These are phyloP conservation scores for Labyrinthula sp. DNA, from an alignment of 352 stramenopile species.

Conservation along the genomic window DNA sequence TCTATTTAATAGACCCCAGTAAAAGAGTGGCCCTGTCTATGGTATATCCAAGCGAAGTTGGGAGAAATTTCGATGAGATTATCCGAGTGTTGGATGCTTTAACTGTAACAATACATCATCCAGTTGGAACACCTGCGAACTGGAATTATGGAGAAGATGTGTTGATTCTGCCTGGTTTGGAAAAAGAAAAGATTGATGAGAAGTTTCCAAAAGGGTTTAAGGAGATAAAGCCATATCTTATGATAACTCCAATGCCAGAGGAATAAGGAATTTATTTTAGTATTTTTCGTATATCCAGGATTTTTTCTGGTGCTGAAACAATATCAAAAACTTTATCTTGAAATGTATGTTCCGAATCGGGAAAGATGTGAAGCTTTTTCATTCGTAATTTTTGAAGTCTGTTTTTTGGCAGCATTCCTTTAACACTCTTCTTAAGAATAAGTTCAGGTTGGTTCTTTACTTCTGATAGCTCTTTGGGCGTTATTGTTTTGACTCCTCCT, in stretches of 20 bases:
- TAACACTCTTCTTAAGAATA: slow-evolving; percentile 78
- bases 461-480: slow-evolving; percentile 72
- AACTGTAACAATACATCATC: slow-evolving; percentile 27
- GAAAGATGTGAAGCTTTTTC: slow-evolving; percentile 46
- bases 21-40: slow-evolving; percentile 20
- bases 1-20: slow-evolving; percentile 32
- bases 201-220: slow-evolving; percentile 42
- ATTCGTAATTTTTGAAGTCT: slow-evolving; percentile 71
- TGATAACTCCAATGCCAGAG: slow-evolving; percentile 38
- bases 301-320: no score
- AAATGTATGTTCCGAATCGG: slow-evolving; percentile 12
- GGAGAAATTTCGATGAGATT: slow-evolving; percentile 25
- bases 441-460: slow-evolving; percentile 63
- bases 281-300: no score
- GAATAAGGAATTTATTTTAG: no score
- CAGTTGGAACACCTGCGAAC: slow-evolving; percentile 41
- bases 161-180: slow-evolving; percentile 26
- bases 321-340: slow-evolving; percentile 11
- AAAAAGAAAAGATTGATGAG: slow-evolving; percentile 13
- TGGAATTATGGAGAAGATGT: slow-evolving; percentile 40
- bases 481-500: slow-evolving; percentile 78
- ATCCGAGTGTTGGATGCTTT: slow-evolving; percentile 15
- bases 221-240: slow-evolving; percentile 35
- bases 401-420: slow-evolving; percentile 92
- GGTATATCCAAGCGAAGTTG: slow-evolving; percentile 16